Conservation (phyloP, 257 asterid genomes). For the Vinca minor region DNA sequence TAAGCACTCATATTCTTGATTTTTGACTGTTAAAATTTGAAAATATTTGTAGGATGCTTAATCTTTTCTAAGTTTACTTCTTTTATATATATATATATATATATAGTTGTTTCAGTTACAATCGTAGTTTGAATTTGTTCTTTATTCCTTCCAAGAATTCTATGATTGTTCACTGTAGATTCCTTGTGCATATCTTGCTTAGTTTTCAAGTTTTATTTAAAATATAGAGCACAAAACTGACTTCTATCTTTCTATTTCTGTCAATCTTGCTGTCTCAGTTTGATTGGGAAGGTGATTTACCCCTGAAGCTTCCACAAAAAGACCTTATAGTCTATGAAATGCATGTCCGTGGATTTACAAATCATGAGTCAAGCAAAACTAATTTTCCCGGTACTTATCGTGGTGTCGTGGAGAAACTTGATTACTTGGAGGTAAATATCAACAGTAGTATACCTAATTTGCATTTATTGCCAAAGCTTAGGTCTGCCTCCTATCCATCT, state of each 20-base stretch:
- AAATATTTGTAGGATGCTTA: background rate
- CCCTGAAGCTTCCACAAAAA: constrained; percentile 63
- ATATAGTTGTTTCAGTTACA: background rate
- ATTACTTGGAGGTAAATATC: constrained; percentile 68
- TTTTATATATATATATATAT: too few species aligned
- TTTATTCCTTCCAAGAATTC: background rate
- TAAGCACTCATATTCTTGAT: background rate
- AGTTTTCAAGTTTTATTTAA: background rate
- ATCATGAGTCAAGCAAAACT: constrained; percentile 70
- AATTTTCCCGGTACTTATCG: constrained; percentile 79
- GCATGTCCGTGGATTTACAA: constrained; percentile 97
- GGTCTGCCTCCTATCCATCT: too few species aligned
- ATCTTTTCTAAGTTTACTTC: background rate
- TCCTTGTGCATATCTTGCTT: background rate
- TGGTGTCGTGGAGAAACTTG: constrained; percentile 89
- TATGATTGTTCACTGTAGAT: background rate
- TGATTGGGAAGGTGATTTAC: constrained; percentile 98
- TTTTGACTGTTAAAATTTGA: background rate
- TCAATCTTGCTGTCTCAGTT: constrained; percentile 31
- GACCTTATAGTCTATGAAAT: constrained; percentile 76
- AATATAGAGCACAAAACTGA: background rate
- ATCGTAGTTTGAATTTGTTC: background rate
- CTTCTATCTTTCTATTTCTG: background rate
- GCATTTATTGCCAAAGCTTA: too few species aligned
- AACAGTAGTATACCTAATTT: constrained; percentile 16